Conservation (phyloP, 1,284 basidiomycete species). For the Cutaneotrichosporon cavernicola region DNA sequence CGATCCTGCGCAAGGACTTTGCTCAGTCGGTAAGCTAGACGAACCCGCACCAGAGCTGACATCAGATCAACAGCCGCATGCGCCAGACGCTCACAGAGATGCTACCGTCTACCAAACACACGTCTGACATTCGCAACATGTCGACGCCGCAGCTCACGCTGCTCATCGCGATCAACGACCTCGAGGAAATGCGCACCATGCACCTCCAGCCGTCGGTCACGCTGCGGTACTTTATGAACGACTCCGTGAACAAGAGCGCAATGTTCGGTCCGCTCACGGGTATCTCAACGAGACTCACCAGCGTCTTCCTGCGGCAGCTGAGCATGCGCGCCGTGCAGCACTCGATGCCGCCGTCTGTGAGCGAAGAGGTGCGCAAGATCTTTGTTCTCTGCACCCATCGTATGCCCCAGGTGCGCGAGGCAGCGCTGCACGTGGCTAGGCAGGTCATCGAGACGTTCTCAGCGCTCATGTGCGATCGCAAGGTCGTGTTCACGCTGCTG, state of each 20-base stretch:
- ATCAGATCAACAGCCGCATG: slow-evolving; percentile 67
- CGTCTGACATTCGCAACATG: slow-evolving; percentile 71
- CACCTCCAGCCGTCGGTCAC: slow-evolving; percentile 78
- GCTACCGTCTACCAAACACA: slow-evolving; percentile 63
- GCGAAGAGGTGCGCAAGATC: slow-evolving; percentile 71
- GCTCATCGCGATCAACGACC: slow-evolving; percentile 79
- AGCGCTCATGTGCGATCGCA: slow-evolving; percentile 85
- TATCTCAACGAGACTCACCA: slow-evolving; percentile 75
- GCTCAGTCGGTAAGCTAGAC: slow-evolving; percentile 64
- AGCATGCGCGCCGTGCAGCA: slow-evolving; percentile 75
- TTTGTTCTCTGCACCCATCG: slow-evolving; percentile 81
- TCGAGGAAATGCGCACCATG: slow-evolving; percentile 83
- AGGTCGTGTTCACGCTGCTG: slow-evolving; percentile 82
- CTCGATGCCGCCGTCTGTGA: slow-evolving; percentile 69
- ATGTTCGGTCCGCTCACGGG: slow-evolving; percentile 72
- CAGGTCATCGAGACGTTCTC: slow-evolving; percentile 89
- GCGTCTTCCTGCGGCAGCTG: slow-evolving; percentile 63
- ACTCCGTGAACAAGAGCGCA: slow-evolving; percentile 70
- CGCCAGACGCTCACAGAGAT: slow-evolving; percentile 64
- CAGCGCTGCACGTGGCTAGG: slow-evolving; percentile 79
- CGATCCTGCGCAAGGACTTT: slow-evolving; percentile 85
- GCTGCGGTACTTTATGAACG: slow-evolving; percentile 85
- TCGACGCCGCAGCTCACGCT: slow-evolving; percentile 84
- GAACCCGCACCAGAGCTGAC: slow-evolving; percentile 5
- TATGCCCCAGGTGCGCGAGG: slow-evolving; percentile 73